phyloP scores from a whole-genome alignment of 441 rosid genomes.

The Pelargonium australe region DNA sequence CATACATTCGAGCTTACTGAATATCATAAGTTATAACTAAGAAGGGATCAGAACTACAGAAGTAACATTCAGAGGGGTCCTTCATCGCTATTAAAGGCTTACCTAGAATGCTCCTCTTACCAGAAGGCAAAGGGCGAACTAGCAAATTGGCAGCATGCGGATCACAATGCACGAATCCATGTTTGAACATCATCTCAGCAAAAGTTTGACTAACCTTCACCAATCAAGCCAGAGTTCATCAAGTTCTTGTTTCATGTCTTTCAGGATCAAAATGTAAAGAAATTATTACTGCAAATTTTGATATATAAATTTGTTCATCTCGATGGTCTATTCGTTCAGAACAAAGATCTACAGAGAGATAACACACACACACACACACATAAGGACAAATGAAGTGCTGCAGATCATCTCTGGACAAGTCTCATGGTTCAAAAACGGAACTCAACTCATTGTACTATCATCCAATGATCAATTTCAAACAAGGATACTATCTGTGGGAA shows the following conservation, averaged over 20 bases:
- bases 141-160: conserved; percentile 97
- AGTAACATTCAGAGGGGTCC: not conserved
- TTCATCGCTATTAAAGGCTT: conserved; percentile 19
- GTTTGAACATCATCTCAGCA: conserved; percentile 97
- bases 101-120: conserved; percentile 53
- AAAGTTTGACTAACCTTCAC: conserved; percentile 77
- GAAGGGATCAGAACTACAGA: not conserved
- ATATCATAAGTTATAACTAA: not conserved
- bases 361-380: not conserved
- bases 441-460: not conserved
- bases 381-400: too few relatives aligned
- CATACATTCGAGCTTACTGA: not conserved
- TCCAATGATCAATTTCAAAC: not conserved
- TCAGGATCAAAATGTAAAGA: not conserved
- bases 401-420: too few relatives aligned
- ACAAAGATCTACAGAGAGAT: not conserved
- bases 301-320: not conserved
- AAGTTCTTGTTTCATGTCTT: not conserved
- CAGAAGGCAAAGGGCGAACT: conserved; percentile 69
- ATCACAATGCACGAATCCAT: conserved; percentile 96
- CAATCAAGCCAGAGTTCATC: conserved; percentile 9
- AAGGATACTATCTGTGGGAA: not conserved
- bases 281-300: not conserved
- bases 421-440: too few relatives aligned
- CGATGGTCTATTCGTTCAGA: not conserved